Conservation (phyloP, 2,329 filamentous ascomycete genomes). For the Ophiostoma triangulosporum region DNA sequence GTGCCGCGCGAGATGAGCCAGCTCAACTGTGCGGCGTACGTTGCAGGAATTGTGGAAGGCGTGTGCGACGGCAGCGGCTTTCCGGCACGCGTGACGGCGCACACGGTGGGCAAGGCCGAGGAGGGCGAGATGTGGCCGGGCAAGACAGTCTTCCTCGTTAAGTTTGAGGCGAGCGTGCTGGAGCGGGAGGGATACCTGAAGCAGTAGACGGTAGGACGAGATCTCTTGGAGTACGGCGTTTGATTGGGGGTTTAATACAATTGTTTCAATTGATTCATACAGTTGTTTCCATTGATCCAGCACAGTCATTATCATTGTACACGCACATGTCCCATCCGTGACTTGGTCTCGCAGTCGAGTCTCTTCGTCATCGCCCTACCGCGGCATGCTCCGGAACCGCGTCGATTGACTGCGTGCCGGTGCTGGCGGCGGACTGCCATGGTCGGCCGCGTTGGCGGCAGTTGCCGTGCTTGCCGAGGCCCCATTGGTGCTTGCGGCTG, state of each 20-base stretch:
- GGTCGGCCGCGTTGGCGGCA: neutral
- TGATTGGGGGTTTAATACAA: neutral
- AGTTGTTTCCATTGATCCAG: neutral
- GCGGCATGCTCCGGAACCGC: conserved; percentile 7
- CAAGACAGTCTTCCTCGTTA: conserved; percentile 89
- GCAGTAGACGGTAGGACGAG: conserved; percentile 25
- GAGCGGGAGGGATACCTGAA: conserved; percentile 78
- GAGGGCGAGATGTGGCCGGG: conserved; percentile 84
- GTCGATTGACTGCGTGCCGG: conserved; percentile 13
- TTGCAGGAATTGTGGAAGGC: conserved; percentile 89
- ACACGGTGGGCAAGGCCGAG: conserved; percentile 50
- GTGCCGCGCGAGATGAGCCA: conserved; percentile 92
- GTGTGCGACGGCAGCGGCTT: conserved; percentile 90
- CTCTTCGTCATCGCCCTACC: neutral
- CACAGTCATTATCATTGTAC: neutral
- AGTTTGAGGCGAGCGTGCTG: conserved; percentile 81
- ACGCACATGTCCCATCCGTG: too few species aligned
- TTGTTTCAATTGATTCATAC: neutral
- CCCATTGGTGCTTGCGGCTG: neutral
- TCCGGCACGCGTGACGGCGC: conserved; percentile 76
- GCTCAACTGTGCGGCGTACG: conserved; percentile 91
- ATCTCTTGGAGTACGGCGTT: neutral
- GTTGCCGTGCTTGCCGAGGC: neutral
- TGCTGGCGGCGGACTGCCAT: conserved; percentile 5
- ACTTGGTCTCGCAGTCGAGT: too few species aligned